Evolutionary conservation across 768 basidiomycete genomes (phyloP), one percentile per base, ranked within the genome.

Genomic region (Boletus reticuloceps): DNA sequence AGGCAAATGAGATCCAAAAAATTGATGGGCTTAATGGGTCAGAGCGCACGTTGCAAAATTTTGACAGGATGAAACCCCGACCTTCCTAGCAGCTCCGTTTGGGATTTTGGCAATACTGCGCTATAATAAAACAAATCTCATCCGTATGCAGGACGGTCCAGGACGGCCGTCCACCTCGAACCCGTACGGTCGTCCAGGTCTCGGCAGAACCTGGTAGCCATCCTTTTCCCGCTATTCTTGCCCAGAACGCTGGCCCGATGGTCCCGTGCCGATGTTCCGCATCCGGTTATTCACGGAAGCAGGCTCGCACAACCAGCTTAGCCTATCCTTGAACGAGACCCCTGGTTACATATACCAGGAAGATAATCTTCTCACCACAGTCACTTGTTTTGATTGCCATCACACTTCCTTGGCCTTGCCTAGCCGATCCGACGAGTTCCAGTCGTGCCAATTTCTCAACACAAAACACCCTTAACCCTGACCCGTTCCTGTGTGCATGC

Each of bases 11-110:
- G 51, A 56, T 55, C 53, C 45, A 29, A 38, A 54, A 56, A 51
- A 27, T 10, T 36, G 60, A 54, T 20, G 29, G 29, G 41, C 45
- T n/a, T 64, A 51, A 13, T 51, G 45, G 47, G 44, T 31, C 53
- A 38, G 20, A 8, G 50, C 65, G 59, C 66, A 67, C 67, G 66
- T 61, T 69, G 66, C 64, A 61, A 56, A 56, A 41, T 37, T 58
- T 47, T 67, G 65, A 67, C 64, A 64, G 59, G 66, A 69, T 69
- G 63, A 68, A 69, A 69, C 67, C 67, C 67, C 67, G 67, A 63
- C 62, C 58, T 68, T 54, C 63, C 66, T 65, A 40, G 55, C 63
- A 65, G 59, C 65, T 66, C 65, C 66, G 66, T 68, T 63, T 62
- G 57, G 57, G 49, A 31, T 39, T 36, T 54, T 59, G 34, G 19